Evolutionary conservation across 169 alveolate genomes (phyloP), one percentile per base, ranked within the genome.

Genomic region (Prorocentrum cordatum): DNA sequence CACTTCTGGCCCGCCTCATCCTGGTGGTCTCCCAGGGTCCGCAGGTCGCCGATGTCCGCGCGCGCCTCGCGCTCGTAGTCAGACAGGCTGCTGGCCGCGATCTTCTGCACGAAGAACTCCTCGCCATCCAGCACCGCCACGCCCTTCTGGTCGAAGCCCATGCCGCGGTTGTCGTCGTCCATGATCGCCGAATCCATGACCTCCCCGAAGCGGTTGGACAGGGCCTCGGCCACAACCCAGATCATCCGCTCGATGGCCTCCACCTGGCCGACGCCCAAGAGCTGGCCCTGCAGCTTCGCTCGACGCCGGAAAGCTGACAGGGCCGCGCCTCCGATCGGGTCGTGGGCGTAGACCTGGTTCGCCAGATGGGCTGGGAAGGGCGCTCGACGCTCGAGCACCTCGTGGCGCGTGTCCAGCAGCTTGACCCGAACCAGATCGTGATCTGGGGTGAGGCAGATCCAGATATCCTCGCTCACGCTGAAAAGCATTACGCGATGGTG

Each of bases 401-500:
- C 16, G 54, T 73, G 85, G 27, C 24, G 38, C 0, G 14, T 22
- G 38, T 7, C 38, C 3, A 16, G 3, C 71, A 73, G 26, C 7
- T 73, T 58, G 35, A 31, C 71, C 1, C 26, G 7, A 2, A 4
- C 35, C 6, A 50, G 16, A 6, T 73, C 85, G 16, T 7, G 24
- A 24, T 73, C 85, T 0, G 85, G 85, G 27, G 71, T 50, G 20
- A 42, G 29, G 7, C 50, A 16, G 10, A 73, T 1, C 85, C 85
- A 50, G 0, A 5, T 10, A 6, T 26, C 42, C 0, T 38, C 71
- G 22, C 14, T 58, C 0, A 73, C 27, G 1, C 71, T 1, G 27
- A n/a, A n/a, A 3, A 73, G 67, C 26, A 73, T 7, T 3, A 73
- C n/a, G 2, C 85, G 70, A 22, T 73, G 85, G n/a, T 73, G 85